These are phyloP conservation scores for Phylloporus arenicola DNA, from an alignment of 768 basidiomycete species.

Conservation along the genomic window DNA sequence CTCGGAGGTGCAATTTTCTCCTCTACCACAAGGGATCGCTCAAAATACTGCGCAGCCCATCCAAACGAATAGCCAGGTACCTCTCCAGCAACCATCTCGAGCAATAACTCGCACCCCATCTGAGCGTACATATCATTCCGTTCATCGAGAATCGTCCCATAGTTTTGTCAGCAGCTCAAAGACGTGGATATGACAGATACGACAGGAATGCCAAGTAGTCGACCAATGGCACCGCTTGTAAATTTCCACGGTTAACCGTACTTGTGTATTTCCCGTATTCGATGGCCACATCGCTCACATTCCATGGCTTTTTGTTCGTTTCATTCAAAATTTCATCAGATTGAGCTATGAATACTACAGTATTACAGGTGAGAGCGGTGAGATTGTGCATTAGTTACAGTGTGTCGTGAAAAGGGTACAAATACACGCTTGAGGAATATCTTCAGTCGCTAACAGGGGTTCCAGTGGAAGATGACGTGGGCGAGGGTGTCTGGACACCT, in stretches of 20 bases:
- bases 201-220: not conserved
- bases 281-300: not conserved
- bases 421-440: not conserved
- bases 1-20: constrained; percentile 30
- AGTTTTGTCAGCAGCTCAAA: constrained; percentile 8
- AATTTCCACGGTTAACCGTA: too few relatives aligned
- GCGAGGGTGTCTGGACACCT: constrained; percentile 46
- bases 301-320: not conserved
- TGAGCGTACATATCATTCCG: constrained; percentile 24
- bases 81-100: constrained; percentile 26
- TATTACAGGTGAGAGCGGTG: constrained; percentile 4
- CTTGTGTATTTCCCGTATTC: not conserved
- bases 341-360: constrained; percentile 1
- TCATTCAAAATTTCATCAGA: not conserved
- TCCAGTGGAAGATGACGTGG: constrained; percentile 41
- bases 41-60: constrained; percentile 22
- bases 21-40: constrained; percentile 36
- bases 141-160: constrained; percentile 3
- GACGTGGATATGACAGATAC: not conserved
- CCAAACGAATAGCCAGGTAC: not conserved
- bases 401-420: constrained; percentile 3
- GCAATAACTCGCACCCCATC: constrained; percentile 33
- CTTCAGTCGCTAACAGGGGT: constrained; percentile 27
- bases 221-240: too few relatives aligned
- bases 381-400: constrained; percentile 12